Conservation (phyloP, 768 basidiomycete genomes). For the Auricularia heimuer region DNA sequence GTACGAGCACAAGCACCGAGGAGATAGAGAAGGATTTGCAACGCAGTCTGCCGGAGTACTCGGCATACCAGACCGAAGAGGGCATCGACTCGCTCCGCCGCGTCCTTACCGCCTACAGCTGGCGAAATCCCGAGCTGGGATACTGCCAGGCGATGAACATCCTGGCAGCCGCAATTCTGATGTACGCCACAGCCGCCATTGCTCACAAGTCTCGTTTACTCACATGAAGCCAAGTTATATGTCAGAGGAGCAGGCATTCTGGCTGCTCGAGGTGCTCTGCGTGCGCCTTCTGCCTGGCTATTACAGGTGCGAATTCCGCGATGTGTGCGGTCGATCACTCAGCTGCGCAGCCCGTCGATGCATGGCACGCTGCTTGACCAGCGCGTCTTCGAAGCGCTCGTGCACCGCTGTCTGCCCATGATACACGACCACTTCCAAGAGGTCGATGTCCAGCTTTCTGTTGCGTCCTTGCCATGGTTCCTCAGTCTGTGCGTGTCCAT, state of each 20-base stretch:
- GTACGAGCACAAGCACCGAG: conserved; percentile 81
- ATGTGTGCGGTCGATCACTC: conserved; percentile 5
- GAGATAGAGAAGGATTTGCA: conserved; percentile 99
- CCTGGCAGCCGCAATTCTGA: conserved; percentile 86
- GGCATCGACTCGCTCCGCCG: conserved; percentile 79
- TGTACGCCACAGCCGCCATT: conserved; percentile 37
- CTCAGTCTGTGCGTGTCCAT: conserved; percentile 69
- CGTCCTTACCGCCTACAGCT: conserved; percentile 91
- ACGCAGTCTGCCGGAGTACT: conserved; percentile 91
- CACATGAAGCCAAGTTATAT: conserved; percentile 60
- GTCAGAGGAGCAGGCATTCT: conserved; percentile 98
- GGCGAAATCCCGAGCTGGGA: conserved; percentile 88
- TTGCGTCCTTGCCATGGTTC: conserved; percentile 97
- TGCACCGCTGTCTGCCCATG: conserved; percentile 79
- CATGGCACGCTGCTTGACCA: conserved; percentile 98
- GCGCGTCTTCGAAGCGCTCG: conserved; percentile 91
- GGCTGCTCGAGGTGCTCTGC: conserved; percentile 91
- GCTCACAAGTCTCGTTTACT: not conserved
- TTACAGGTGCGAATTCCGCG: conserved; percentile 56
- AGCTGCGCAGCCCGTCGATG: conserved; percentile 73
- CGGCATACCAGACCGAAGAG: conserved; percentile 85
- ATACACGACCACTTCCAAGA: conserved; percentile 86
- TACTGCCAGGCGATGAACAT: conserved; percentile 99
- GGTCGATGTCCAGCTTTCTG: conserved; percentile 93
- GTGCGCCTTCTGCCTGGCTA: conserved; percentile 95